Evolutionary conservation across 106 monocot species (phyloP).

Genomic region (Xerophyta viscosa): DNA sequence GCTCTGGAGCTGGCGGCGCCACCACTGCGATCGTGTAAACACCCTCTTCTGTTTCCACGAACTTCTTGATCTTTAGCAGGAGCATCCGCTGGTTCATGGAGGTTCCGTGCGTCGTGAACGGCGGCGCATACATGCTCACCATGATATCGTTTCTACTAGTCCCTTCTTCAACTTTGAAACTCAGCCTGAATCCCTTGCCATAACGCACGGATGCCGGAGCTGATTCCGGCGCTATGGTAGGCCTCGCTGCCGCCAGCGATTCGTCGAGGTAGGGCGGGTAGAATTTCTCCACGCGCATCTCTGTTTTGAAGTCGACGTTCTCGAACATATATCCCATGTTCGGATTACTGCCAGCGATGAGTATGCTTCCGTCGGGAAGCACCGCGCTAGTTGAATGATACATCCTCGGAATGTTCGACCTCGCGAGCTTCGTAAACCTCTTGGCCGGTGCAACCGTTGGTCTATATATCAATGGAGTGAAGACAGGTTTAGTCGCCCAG

Average conservation of each 20-base stretch:
- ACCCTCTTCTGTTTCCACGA: background rate
- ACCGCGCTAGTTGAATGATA: constrained; percentile 54
- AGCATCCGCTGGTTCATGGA: constrained; percentile 73
- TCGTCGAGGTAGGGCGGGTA: constrained; percentile 65
- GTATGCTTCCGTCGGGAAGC: constrained; percentile 43
- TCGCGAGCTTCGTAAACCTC: constrained; percentile 22
- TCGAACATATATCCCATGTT: constrained; percentile 42
- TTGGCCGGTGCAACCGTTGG: constrained; percentile 7
- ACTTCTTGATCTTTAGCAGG: constrained; percentile 15
- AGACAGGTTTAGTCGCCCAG: constrained; percentile 20
- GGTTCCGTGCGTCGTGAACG: constrained; percentile 79
- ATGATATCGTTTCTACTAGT: constrained; percentile 49
- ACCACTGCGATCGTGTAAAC: constrained; percentile 7
- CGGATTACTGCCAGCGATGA: constrained; percentile 72
- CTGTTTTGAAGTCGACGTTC: constrained; percentile 48
- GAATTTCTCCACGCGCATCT: constrained; percentile 77
- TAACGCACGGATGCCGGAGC: constrained; percentile 16
- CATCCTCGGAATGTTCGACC: constrained; percentile 41
- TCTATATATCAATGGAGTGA: constrained; percentile 32
- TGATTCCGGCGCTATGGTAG: constrained; percentile 14
- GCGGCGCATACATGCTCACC: constrained; percentile 74
- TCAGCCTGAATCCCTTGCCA: constrained; percentile 13
- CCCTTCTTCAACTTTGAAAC: constrained; percentile 9
- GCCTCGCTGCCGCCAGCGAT: constrained; percentile 5
- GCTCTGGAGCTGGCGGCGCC: constrained; percentile 16